Conservation (phyloP, 768 basidiomycete genomes). For the Boletus tylopilopsis region DNA sequence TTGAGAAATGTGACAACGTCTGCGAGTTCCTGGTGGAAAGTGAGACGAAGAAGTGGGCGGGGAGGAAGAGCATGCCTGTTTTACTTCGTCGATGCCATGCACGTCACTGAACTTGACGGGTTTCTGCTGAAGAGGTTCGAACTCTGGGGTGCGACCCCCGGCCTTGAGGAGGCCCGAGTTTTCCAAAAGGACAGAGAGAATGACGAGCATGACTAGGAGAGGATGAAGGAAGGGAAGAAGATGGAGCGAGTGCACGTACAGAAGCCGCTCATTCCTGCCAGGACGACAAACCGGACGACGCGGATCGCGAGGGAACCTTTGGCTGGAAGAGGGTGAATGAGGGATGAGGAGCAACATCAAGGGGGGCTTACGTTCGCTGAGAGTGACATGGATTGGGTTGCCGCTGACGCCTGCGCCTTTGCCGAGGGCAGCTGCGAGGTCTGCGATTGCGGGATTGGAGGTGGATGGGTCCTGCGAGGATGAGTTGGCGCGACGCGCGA, state of each 20-base stretch:
- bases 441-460: slow-evolving; percentile 37
- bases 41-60: background rate
- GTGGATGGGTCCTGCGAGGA: slow-evolving; percentile 8
- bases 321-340: slow-evolving; percentile 37
- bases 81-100: slow-evolving; percentile 96
- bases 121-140: slow-evolving; percentile 77
- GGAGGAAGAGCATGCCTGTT: slow-evolving; percentile 56
- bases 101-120: slow-evolving; percentile 91
- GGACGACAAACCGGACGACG: slow-evolving; percentile 57
- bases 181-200: slow-evolving; percentile 86
- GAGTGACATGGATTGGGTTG: slow-evolving; percentile 75
- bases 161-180: slow-evolving; percentile 92
- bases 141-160: slow-evolving; percentile 75
- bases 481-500: slow-evolving; percentile 27
- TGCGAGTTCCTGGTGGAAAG: slow-evolving; percentile 66
- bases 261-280: slow-evolving; percentile 56
- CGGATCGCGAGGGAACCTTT: slow-evolving; percentile 66
- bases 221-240: slow-evolving; percentile 3
- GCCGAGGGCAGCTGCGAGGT: slow-evolving; percentile 39
- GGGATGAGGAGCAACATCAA: background rate
- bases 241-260: slow-evolving; percentile 42
- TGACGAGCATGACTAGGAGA: slow-evolving; percentile 68
- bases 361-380: slow-evolving; percentile 68
- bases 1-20: slow-evolving; percentile 95
- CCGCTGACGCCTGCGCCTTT: slow-evolving; percentile 41